phyloP scores from a whole-genome alignment of 2,329 filamentous ascomycete species.

The Graphiopsis chlorocephala region DNA sequence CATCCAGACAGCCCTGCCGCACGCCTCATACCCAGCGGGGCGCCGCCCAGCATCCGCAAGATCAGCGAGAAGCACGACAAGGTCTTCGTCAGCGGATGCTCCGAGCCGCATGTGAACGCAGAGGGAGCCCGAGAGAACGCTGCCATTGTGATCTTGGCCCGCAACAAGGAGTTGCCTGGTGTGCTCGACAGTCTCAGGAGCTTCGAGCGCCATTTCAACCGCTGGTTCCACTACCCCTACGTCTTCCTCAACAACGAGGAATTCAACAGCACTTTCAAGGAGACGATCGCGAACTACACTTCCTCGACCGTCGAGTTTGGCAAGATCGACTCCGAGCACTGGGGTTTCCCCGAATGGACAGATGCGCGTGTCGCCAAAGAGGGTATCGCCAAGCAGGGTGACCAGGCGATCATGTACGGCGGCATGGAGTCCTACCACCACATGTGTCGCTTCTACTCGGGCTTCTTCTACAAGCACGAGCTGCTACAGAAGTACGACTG shows the following conservation, averaged over 20 bases:
- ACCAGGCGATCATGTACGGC: conserved; percentile 98
- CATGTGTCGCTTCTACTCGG: conserved; percentile 99
- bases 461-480: conserved; percentile 98
- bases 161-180: conserved; percentile 94
- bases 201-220: conserved; percentile 97
- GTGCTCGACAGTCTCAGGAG: conserved; percentile 97
- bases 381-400: conserved; percentile 93
- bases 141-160: conserved; percentile 89
- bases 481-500: conserved; percentile 95
- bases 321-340: conserved; percentile 84
- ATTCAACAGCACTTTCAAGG: conserved; percentile 92
- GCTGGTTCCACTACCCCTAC: conserved; percentile 98
- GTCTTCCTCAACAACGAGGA: conserved; percentile 97
- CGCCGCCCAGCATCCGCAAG: conserved; percentile 82
- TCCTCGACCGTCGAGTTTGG: conserved; percentile 86
- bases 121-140: conserved; percentile 82
- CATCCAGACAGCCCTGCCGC: conserved; percentile 80
- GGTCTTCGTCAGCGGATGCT: conserved; percentile 88
- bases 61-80: conserved; percentile 98
- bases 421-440: conserved; percentile 98
- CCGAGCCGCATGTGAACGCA: conserved; percentile 69
- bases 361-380: conserved; percentile 92
- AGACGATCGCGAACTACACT: conserved; percentile 85
- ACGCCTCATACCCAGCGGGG: conserved; percentile 82
- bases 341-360: conserved; percentile 96